These are phyloP conservation scores for Coemansia sp. DNA, from an alignment of 192 early-diverging fungal genomes.

Conservation along the genomic window DNA sequence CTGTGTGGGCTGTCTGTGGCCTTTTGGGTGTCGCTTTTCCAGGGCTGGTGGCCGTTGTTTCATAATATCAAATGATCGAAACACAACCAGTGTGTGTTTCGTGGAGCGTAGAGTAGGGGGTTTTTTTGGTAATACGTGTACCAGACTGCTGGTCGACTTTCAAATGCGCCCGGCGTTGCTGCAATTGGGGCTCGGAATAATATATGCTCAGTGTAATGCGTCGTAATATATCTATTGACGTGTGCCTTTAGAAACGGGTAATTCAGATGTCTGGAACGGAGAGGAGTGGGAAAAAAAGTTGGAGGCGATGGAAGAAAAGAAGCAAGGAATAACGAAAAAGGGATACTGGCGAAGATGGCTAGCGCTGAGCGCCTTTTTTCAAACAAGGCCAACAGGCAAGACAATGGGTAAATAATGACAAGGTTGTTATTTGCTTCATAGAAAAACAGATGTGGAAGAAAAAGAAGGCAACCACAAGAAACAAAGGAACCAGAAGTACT, in stretches of 20 bases:
- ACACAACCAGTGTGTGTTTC: neutral
- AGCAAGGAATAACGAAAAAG: neutral
- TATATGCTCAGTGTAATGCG: neutral
- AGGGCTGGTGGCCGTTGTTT: neutral
- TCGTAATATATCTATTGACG: neutral
- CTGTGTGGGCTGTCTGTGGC: neutral
- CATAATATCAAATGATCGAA: neutral
- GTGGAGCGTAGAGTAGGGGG: neutral
- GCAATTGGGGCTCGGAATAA: neutral
- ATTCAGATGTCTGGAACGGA: neutral
- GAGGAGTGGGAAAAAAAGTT: neutral
- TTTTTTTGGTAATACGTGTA: neutral
- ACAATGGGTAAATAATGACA: neutral
- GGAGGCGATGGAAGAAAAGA: neutral
- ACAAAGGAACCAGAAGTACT: neutral
- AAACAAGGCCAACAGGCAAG: neutral
- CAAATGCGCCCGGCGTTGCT: neutral
- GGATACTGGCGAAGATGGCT: neutral
- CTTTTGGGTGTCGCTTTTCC: neutral
- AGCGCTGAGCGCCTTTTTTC: neutral
- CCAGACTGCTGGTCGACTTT: neutral
- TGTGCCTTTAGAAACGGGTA: neutral
- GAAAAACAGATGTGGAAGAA: neutral
- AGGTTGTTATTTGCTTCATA: neutral
- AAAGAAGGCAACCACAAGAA: neutral